phyloP scores from a whole-genome alignment of 164 flowering plant species.

The Magnolia sinica region DNA sequence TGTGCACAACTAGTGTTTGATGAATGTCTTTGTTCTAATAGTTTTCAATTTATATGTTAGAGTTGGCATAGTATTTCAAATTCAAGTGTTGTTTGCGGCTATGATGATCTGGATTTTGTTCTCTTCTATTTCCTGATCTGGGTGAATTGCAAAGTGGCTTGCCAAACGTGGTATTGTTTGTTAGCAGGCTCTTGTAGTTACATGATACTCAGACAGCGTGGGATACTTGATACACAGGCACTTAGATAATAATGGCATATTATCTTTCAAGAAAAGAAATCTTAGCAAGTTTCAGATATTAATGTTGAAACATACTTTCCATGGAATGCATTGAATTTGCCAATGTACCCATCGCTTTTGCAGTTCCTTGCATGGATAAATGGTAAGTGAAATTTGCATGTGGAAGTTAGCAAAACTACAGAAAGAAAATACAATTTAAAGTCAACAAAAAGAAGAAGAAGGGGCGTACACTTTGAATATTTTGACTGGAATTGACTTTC shows the following conservation, averaged over 20 bases:
- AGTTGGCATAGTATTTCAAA: too few relatives aligned
- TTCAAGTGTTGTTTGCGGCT: too few relatives aligned
- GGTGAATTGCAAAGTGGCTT: too few relatives aligned
- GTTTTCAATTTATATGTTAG: too few relatives aligned
- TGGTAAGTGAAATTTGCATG: background rate
- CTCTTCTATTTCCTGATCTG: too few relatives aligned
- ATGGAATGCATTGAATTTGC: constrained; percentile 17
- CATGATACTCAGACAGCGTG: too few relatives aligned
- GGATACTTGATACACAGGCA: too few relatives aligned
- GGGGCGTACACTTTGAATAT: constrained; percentile 28
- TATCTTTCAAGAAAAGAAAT: background rate
- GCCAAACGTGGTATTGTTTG: too few relatives aligned
- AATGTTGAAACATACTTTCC: constrained; percentile 25
- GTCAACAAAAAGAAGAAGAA: constrained; percentile 4
- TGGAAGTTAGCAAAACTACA: background rate
- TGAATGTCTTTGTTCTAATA: too few relatives aligned
- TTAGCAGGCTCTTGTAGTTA: too few relatives aligned
- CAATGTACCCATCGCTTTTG: constrained; percentile 22
- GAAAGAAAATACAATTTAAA: constrained; percentile 1
- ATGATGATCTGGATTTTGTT: too few relatives aligned
- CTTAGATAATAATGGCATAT: background rate
- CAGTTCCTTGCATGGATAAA: constrained; percentile 32
- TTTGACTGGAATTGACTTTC: constrained; percentile 30
- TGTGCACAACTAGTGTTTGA: too few relatives aligned
- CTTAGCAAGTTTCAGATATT: background rate